Conservation (phyloP, 768 basidiomycete genomes). For the Mycena floridula region DNA sequence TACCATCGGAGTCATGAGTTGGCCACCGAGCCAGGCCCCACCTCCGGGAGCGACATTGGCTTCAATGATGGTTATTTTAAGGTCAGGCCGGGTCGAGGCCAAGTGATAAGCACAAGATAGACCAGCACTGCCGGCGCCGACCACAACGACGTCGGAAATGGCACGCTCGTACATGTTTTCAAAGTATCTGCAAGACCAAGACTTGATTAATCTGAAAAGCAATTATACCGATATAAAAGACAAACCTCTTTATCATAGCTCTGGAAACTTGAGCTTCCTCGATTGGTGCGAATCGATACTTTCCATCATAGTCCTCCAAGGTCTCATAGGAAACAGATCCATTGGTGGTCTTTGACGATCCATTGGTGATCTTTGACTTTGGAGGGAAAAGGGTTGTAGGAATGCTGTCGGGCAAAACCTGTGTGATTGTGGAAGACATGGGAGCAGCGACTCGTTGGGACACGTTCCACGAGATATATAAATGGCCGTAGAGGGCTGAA, state of each 20-base stretch:
- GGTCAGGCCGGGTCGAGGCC: slow-evolving; percentile 59
- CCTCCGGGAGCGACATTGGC: slow-evolving; percentile 77
- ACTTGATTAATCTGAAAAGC: slow-evolving; percentile 3
- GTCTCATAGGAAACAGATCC: slow-evolving; percentile 25
- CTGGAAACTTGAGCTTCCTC: slow-evolving; percentile 71
- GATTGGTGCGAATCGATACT: slow-evolving; percentile 67
- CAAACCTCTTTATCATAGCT: slow-evolving; percentile 70
- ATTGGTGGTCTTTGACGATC: not conserved
- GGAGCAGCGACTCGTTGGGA: not conserved
- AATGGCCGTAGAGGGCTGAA: too few relatives aligned
- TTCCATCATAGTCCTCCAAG: slow-evolving; percentile 52
- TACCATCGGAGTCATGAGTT: slow-evolving; percentile 78
- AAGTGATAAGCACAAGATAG: slow-evolving; percentile 72
- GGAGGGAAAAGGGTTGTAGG: not conserved
- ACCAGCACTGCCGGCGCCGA: slow-evolving; percentile 68
- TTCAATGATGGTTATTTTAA: slow-evolving; percentile 30
- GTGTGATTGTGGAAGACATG: not conserved
- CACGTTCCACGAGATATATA: too few relatives aligned
- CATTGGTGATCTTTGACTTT: not conserved
- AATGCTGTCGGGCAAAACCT: not conserved
- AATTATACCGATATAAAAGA: not conserved
- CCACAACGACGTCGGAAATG: slow-evolving; percentile 73
- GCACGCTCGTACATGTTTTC: slow-evolving; percentile 66
- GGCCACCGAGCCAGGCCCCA: slow-evolving; percentile 74
- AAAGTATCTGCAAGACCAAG: slow-evolving; percentile 77